Base-by-base conservation (phyloP, 257 asterid species). In the Penstemon barbatus region DNA sequence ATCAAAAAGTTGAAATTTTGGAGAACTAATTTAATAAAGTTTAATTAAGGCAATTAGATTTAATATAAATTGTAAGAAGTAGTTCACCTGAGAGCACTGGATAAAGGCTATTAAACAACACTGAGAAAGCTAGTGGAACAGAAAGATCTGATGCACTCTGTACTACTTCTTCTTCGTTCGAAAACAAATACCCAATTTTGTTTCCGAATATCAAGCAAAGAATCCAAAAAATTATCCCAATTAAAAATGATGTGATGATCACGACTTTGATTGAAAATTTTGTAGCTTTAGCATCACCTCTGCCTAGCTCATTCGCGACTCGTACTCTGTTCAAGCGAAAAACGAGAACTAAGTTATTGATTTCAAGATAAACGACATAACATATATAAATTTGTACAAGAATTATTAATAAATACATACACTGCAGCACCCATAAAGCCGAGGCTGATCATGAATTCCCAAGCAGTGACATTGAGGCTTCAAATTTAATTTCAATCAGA, bases 351-450 rank as follows among this genome's bases (percentile, higher is more conserved):
- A 2, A 25, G 33, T 25, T 25, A 25, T 25, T 2, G 0, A 25
- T 25, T 25, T 25, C 33, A 1, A 25, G 33, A 25, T 2, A 25
- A 25, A 25, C 2, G 5, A 10, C 11, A 3, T 2, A 15, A 49
- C 6, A 9, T 19, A 55, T 6, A 15, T 18, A 3, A 7, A 11
- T 33, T 8, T 5, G 41, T 10, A 8, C 11, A 12, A 25, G 33
- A 15, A 15, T 15, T 15, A 15, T 15, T 15, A 25, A 25, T 12
- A 12, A 25, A 6, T 36, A 58, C 80, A 0, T 75, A 86, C 92
- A 84, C 78, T 41, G 93, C 82, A 64, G 90, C 90, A 7, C 85
- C 93, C 65, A 86, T 84, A 48, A 86, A 84, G 55, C 93, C 93
- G 3, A 84, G 79, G 79, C 81, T 76, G 84, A 86, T 76, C 86